A percentile compares a stretch with the other conserved stretches of the same genome.
phyloP scores from a whole-genome alignment of 75 land plant species.

The Adiantum capillusveneris region DNA sequence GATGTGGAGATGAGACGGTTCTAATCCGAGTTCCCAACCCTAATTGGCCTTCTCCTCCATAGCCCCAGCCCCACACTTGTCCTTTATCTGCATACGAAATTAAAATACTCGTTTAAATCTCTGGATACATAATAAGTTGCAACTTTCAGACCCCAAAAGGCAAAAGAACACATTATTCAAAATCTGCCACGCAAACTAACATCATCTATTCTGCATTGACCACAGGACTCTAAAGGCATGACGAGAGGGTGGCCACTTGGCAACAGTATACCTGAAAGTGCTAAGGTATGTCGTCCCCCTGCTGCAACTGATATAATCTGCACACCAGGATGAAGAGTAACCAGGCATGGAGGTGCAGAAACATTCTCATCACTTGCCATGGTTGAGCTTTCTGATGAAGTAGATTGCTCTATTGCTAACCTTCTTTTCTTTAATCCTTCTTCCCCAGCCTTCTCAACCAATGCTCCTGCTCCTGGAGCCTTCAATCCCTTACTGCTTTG shows the following conservation, averaged over 20 bases:
- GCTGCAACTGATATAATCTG: slow-evolving; percentile 76
- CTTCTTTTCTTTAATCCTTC: slow-evolving; percentile 65
- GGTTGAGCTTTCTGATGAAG: slow-evolving; percentile 56
- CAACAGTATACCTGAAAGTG: slow-evolving; percentile 85
- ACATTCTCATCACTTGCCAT: slow-evolving; percentile 54
- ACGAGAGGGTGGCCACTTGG: too few species aligned
- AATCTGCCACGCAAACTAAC: too few species aligned
- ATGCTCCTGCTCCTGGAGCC: slow-evolving; percentile 12
- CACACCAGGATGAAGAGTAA: slow-evolving; percentile 60
- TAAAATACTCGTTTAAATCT: too few species aligned
- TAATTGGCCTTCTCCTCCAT: slow-evolving; percentile 99
- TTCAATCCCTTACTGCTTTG: slow-evolving; percentile 26
- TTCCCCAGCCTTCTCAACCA: slow-evolving; percentile 47
- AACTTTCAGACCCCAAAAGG: too few species aligned
- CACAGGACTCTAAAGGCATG: too few species aligned
- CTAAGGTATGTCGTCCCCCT: slow-evolving; percentile 96
- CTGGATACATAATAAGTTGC: too few species aligned
- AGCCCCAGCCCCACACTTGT: slow-evolving; percentile 99
- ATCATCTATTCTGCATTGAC: too few species aligned
- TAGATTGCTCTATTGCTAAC: slow-evolving; percentile 46
- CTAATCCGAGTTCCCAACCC: slow-evolving; percentile 95
- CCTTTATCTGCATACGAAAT: slow-evolving; percentile 79
- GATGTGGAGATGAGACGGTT: slow-evolving; percentile 91
- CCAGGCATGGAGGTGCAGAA: slow-evolving; percentile 82
- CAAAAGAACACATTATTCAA: too few species aligned